Evolutionary conservation across 306 rosid genomes (phyloP).

Genomic region (Pterocarpus macrocarpus): DNA sequence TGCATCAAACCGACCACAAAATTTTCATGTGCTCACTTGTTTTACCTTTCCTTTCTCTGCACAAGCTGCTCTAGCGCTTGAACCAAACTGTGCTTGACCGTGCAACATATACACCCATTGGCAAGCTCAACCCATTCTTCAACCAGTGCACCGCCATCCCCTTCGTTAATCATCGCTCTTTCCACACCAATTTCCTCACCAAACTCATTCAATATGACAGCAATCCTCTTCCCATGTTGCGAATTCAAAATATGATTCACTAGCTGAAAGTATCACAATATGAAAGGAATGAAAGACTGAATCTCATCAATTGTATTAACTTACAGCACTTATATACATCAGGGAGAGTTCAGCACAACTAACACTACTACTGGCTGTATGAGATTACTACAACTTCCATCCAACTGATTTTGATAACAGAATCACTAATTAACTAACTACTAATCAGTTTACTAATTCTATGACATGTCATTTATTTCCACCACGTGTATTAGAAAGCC

Average conservation of each 20-base stretch:
- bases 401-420: no score
- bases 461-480: no score
- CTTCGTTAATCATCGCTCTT: conserved; percentile 97
- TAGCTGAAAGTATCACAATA: conserved; percentile 55
- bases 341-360: no score
- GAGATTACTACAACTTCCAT: no score
- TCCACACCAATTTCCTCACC: conserved; percentile 98
- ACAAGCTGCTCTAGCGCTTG: conserved; percentile 98
- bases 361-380: no score
- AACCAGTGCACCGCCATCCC: conserved; percentile 88
- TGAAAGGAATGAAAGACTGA: no score
- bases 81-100: conserved; percentile 91
- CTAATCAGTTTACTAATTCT: no score
- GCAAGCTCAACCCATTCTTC: conserved; percentile 99
- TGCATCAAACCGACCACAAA: conserved; percentile 4
- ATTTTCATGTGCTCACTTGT: neutral
- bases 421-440: no score
- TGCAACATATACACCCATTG: conserved; percentile 92
- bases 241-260: conserved; percentile 85
- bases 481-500: neutral
- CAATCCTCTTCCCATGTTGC: conserved; percentile 90
- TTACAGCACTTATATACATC: no score
- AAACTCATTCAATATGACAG: conserved; percentile 93
- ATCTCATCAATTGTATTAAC: no score
- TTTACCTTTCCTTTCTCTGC: conserved; percentile 84